Evolutionary conservation across 441 rosid species (phyloP).

Genomic region (Arabidopsis hybrid): DNA sequence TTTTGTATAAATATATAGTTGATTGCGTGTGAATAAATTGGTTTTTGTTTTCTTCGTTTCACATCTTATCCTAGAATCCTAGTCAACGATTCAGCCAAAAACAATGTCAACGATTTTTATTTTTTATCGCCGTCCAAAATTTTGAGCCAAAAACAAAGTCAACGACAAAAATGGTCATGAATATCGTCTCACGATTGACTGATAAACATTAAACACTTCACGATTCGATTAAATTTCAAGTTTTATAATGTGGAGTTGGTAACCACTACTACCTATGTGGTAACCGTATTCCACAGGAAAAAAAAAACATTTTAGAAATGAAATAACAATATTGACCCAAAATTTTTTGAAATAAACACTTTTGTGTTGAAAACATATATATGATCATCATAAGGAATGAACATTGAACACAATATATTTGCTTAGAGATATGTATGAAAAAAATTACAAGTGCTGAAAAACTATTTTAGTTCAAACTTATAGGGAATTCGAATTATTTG

Average conservation of each 20-base stretch:
- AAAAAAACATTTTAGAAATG: background rate
- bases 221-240: background rate
- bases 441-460: background rate
- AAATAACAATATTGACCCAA: background rate
- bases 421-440: background rate
- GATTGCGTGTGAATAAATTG: slow-evolving; percentile 37
- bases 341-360: background rate
- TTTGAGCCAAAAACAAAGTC: background rate
- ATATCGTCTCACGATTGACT: slow-evolving; percentile 19
- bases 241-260: slow-evolving; percentile 28
- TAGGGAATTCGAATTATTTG: background rate
- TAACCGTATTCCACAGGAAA: slow-evolving; percentile 1
- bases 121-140: slow-evolving; percentile 20
- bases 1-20: slow-evolving; percentile 39
- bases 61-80: slow-evolving; percentile 4
- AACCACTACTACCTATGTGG: slow-evolving; percentile 24
- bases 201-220: background rate
- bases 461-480: background rate
- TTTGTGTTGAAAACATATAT: background rate
- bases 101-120: background rate
- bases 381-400: background rate
- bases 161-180: slow-evolving; percentile 21
- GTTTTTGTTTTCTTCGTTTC: slow-evolving; percentile 8
- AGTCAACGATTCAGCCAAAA: slow-evolving; percentile 3
- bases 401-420: background rate